Percentiles rank a stretch among this genome's conserved stretches.
These are phyloP conservation scores for Coniella vitis DNA, from an alignment of 2,329 filamentous ascomycete species.

Conservation along the genomic window DNA sequence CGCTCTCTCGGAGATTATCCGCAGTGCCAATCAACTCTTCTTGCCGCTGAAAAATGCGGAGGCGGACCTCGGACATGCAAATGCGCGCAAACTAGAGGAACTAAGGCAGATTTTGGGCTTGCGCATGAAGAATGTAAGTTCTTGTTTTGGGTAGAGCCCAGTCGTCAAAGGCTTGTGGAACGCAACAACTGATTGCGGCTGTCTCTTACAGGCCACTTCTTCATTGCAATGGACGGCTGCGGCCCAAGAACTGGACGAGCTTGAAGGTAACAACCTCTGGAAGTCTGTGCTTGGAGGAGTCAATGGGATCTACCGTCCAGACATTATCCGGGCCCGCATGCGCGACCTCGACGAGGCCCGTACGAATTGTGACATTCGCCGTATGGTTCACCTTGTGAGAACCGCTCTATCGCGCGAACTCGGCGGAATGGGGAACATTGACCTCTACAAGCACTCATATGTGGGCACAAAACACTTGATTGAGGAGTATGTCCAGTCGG, in stretches of 20 bases:
- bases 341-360: slow-evolving; percentile 69
- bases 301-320: slow-evolving; percentile 63
- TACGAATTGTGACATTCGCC: slow-evolving; percentile 60
- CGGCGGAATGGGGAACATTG: slow-evolving; percentile 77
- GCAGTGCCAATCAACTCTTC: slow-evolving; percentile 33
- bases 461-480: slow-evolving; percentile 82
- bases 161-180: neutral
- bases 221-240: slow-evolving; percentile 68
- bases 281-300: slow-evolving; percentile 51
- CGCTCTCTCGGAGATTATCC: slow-evolving; percentile 20
- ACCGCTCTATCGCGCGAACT: slow-evolving; percentile 75
- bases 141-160: neutral
- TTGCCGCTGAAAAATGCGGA: slow-evolving; percentile 48
- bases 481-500: slow-evolving; percentile 78
- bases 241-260: slow-evolving; percentile 67
- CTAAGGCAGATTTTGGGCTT: slow-evolving; percentile 56
- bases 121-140: slow-evolving; percentile 58
- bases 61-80: slow-evolving; percentile 41
- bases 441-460: slow-evolving; percentile 77
- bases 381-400: slow-evolving; percentile 75
- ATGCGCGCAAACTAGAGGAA: slow-evolving; percentile 43
- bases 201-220: slow-evolving; percentile 50
- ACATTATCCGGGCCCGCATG: slow-evolving; percentile 62
- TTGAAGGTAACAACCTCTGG: slow-evolving; percentile 79
- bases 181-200: slow-evolving; percentile 13